These are phyloP conservation scores for Mentha longifolia DNA, from an alignment of 257 asterid genomes.

Conservation along the genomic window DNA sequence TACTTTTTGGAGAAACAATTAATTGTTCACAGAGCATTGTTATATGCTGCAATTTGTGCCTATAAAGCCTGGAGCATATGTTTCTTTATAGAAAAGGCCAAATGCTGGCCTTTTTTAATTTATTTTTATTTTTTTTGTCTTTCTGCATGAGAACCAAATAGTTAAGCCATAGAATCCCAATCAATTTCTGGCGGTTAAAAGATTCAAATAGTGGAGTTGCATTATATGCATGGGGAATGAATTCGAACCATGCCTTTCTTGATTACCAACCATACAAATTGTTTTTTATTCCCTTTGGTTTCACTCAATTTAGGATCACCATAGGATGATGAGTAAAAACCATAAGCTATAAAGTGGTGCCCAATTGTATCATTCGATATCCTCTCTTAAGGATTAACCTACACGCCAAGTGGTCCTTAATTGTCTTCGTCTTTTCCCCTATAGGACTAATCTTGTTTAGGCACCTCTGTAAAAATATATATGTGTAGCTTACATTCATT, in stretches of 20 bases:
- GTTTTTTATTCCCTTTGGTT: not conserved
- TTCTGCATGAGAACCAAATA: not conserved
- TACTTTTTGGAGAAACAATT: not conserved
- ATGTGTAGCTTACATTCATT: not conserved
- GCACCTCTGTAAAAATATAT: not conserved
- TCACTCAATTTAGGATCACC: not conserved
- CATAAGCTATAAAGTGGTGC: not conserved
- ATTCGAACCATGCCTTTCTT: not conserved
- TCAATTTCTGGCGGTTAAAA: not conserved
- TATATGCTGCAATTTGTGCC: not conserved
- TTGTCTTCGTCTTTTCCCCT: not conserved
- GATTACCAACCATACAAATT: not conserved
- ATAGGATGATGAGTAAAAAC: not conserved
- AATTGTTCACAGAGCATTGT: not conserved
- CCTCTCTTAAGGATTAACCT: not conserved
- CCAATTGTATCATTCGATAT: not conserved
- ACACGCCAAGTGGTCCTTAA: not conserved
- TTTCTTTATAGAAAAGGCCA: not conserved
- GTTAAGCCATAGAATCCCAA: not conserved
- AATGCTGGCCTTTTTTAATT: no score
- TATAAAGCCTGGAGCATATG: not conserved
- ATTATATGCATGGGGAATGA: not conserved
- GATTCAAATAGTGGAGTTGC: not conserved
- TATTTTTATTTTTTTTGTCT: no score
- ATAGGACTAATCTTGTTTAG: not conserved